These are phyloP conservation scores for Syzygium syzygioides DNA, from an alignment of 441 rosid genomes.

Conservation along the genomic window DNA sequence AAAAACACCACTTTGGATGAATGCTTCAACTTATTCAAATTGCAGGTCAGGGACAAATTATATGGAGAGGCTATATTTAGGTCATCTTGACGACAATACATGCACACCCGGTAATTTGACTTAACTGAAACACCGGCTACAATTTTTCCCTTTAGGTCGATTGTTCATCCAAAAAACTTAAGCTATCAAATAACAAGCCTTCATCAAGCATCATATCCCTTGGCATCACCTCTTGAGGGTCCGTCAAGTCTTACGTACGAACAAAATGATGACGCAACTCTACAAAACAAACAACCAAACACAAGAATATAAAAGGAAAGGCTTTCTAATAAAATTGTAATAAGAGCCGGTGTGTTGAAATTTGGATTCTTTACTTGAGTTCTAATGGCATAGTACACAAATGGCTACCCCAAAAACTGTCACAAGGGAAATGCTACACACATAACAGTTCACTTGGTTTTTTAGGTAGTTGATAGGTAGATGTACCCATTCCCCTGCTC, in stretches of 20 bases:
- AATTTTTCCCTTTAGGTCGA: not conserved
- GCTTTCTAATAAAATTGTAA: not conserved
- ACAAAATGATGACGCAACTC: not conserved
- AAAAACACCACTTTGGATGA: constrained; percentile 61
- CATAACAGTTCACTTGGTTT: not conserved
- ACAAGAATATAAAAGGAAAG: not conserved
- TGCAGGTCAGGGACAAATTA: constrained; percentile 78
- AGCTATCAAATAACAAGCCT: not conserved
- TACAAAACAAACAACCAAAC: not conserved
- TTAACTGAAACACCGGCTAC: not conserved
- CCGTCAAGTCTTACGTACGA: not conserved
- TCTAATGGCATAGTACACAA: not conserved
- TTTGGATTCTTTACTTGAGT: not conserved
- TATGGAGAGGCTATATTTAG: not conserved
- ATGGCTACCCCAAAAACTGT: not conserved
- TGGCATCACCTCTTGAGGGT: not conserved
- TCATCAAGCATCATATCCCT: not conserved
- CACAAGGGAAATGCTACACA: not conserved
- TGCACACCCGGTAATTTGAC: too few relatives aligned
- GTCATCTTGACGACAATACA: not conserved
- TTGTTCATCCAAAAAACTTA: not conserved
- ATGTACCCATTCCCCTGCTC: not conserved
- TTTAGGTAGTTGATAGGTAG: not conserved
- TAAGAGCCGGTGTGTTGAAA: not conserved
- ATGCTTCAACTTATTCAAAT: constrained; percentile 81